Conservation (phyloP, 805 yeast species). For the Wickerhamomyces silvicola region DNA sequence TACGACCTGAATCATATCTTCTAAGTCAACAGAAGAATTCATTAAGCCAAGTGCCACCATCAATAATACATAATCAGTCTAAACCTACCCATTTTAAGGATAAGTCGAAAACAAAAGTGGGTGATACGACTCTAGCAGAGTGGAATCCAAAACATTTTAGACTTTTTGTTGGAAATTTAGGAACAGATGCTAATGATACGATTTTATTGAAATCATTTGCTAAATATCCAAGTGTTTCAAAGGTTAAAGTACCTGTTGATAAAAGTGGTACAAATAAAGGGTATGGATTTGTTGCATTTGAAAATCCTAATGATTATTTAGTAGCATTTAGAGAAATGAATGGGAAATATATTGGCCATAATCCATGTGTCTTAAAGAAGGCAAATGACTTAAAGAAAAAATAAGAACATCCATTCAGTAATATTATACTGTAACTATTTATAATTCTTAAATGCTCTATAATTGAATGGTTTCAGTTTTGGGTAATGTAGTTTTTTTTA, state of each 20-base stretch:
- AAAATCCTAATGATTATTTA: conserved; percentile 57
- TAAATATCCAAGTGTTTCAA: conserved; percentile 45
- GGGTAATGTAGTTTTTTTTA: too few species aligned
- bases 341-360: conserved; percentile 68
- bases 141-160: conserved; percentile 72
- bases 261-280: conserved; percentile 43
- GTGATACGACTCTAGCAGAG: conserved; percentile 39
- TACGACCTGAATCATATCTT: conserved; percentile 37
- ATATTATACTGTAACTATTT: too few species aligned
- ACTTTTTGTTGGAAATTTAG: conserved; percentile 69
- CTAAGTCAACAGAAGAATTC: conserved; percentile 24
- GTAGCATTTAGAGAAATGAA: conserved; percentile 70
- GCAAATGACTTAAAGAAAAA: conserved; percentile 35
- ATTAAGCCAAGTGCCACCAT: conserved; percentile 8
- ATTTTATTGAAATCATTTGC: conserved; percentile 48
- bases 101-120: conserved; percentile 6
- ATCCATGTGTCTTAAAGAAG: conserved; percentile 62
- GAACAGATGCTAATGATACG: conserved; percentile 58
- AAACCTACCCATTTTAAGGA: neutral
- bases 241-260: conserved; percentile 56
- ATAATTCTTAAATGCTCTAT: conserved; percentile 5
- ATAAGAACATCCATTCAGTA: too few species aligned
- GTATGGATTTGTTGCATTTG: conserved; percentile 69
- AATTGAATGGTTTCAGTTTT: neutral
- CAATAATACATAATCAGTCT: conserved; percentile 8